Conservation (phyloP, 2,329 filamentous ascomycete species). For the Stagonosporopsis chrysanthemi region DNA sequence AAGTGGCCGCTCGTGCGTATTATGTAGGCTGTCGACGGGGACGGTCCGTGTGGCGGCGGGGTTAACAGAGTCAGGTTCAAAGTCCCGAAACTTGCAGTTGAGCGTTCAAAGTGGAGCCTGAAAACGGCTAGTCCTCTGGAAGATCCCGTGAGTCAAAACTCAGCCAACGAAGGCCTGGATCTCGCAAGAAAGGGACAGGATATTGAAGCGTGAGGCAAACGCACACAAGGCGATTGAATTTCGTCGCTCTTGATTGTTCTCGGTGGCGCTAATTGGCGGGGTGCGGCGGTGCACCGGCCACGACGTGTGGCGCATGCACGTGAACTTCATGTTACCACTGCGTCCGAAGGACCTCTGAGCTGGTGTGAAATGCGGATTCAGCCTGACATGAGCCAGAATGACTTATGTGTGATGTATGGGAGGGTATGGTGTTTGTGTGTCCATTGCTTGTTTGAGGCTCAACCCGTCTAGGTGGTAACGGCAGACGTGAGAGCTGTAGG, state of each 20-base stretch:
- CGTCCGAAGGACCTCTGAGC: too few relatives aligned
- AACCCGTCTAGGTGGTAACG: too few relatives aligned
- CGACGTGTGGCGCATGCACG: neutral
- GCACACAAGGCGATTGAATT: constrained; percentile 41
- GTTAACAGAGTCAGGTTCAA: constrained; percentile 15
- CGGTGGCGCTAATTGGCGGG: constrained; percentile 18
- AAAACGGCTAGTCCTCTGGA: constrained; percentile 17
- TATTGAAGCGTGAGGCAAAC: constrained; percentile 31
- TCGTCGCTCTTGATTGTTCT: constrained; percentile 21
- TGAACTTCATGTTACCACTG: neutral
- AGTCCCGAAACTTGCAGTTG: constrained; percentile 16
- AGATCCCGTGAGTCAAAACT: constrained; percentile 34
- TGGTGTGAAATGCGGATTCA: too few relatives aligned
- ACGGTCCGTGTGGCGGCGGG: constrained; percentile 23
- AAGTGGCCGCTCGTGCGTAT: constrained; percentile 11
- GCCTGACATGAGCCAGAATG: too few relatives aligned
- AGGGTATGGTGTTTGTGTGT: too few relatives aligned
- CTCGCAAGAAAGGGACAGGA: constrained; percentile 27
- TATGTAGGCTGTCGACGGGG: constrained; percentile 11
- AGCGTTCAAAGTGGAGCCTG: constrained; percentile 12
- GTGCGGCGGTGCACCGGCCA: neutral
- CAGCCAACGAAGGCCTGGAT: constrained; percentile 38
- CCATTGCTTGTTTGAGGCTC: too few relatives aligned
- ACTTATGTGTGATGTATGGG: too few relatives aligned
- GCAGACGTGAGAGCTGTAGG: too few relatives aligned